phyloP scores from a whole-genome alignment of 179 eudicot species.

The Nepenthes alata region DNA sequence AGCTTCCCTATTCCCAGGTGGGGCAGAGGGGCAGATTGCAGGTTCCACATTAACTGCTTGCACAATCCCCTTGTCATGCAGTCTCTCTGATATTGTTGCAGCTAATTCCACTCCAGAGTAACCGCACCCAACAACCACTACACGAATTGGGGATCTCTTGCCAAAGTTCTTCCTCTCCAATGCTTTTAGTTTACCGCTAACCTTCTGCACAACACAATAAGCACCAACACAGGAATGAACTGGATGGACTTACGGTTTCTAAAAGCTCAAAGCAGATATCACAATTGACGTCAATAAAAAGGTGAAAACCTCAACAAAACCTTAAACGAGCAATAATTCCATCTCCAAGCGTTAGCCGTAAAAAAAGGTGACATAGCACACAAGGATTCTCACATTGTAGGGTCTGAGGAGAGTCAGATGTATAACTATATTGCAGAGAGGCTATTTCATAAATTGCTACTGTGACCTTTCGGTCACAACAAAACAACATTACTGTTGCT shows the following conservation, averaged over 20 bases:
- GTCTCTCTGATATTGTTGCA: constrained; percentile 85
- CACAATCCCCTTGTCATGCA: constrained; percentile 71
- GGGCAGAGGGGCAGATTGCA: constrained; percentile 71
- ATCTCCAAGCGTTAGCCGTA: too few relatives aligned
- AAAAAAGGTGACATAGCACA: too few relatives aligned
- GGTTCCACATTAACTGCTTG: constrained; percentile 66
- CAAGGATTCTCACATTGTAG: too few relatives aligned
- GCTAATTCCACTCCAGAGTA: constrained; percentile 94
- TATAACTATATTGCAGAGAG: too few relatives aligned
- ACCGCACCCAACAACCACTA: constrained; percentile 94
- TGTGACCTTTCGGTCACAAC: too few relatives aligned
- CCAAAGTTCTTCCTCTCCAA: constrained; percentile 70
- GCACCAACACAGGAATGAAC: not conserved
- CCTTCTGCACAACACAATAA: constrained; percentile 44
- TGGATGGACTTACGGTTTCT: too few relatives aligned
- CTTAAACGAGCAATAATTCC: too few relatives aligned
- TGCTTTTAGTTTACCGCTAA: constrained; percentile 46
- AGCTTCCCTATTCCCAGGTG: constrained; percentile 82
- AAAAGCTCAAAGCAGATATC: not conserved
- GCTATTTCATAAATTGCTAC: too few relatives aligned
- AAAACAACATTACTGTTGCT: too few relatives aligned
- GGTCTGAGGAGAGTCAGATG: too few relatives aligned
- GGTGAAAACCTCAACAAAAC: not conserved
- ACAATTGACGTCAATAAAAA: not conserved
- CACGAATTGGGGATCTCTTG: constrained; percentile 43